Evolutionary conservation across 2,329 filamentous ascomycete species (phyloP).

Genomic region (Penicillium sp.): DNA sequence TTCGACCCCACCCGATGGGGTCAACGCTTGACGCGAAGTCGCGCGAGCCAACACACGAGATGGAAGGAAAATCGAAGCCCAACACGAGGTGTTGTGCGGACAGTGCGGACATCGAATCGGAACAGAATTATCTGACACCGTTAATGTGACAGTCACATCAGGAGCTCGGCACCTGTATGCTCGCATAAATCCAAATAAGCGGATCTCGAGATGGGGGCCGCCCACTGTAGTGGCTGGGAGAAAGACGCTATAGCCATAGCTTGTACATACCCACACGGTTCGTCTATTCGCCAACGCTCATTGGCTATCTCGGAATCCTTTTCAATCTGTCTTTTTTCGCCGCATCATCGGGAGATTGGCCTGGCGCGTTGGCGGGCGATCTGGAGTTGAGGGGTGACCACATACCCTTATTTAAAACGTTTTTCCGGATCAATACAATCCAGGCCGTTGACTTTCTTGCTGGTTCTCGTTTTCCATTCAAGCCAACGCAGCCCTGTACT

Average conservation of each 20-base stretch:
- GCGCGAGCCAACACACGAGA: neutral
- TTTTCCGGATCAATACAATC: neutral
- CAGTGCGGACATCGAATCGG: neutral
- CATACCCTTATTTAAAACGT: constrained; percentile 6
- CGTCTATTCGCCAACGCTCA: constrained; percentile 18
- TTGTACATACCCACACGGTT: constrained; percentile 26
- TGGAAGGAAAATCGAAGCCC: neutral
- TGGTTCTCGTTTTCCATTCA: neutral
- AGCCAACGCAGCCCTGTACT: constrained; percentile 1
- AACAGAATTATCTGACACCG: neutral
- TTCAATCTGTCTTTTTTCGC: constrained; percentile 18
- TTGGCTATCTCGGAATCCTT: constrained; percentile 22
- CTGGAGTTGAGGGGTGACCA: constrained; percentile 13
- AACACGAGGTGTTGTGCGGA: too few relatives aligned
- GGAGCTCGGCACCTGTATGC: neutral
- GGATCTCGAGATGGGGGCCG: constrained; percentile 21
- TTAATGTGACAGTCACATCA: neutral
- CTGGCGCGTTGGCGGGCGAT: constrained; percentile 17
- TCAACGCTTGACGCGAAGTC: neutral
- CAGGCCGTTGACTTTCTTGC: too few relatives aligned
- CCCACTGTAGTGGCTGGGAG: constrained; percentile 25
- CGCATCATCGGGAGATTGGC: constrained; percentile 15
- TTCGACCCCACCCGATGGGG: neutral
- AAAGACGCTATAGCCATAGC: constrained; percentile 27
- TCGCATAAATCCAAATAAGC: constrained; percentile 3